Evolutionary conservation across 331 rosid species (phyloP).

Genomic region (Spiraea crenata): DNA sequence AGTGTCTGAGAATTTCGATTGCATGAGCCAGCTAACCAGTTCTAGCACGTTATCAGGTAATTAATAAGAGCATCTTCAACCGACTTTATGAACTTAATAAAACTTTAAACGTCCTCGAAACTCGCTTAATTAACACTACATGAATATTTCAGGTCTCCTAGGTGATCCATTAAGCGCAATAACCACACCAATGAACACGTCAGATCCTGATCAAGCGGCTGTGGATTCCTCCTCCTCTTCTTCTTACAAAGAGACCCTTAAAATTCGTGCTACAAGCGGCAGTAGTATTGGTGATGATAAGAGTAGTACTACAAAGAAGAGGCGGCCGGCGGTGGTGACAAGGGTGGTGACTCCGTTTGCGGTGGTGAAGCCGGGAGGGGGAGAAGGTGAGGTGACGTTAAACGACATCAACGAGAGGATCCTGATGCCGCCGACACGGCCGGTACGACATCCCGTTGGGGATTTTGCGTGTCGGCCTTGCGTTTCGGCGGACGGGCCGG

Average conservation of each 20-base stretch:
- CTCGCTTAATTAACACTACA: too few relatives aligned
- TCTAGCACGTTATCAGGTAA: slow-evolving; percentile 48
- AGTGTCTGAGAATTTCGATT: slow-evolving; percentile 46
- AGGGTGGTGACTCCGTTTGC: slow-evolving; percentile 88
- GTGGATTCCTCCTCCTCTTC: slow-evolving; percentile 69
- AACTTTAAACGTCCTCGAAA: too few relatives aligned
- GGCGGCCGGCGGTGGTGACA: slow-evolving; percentile 19
- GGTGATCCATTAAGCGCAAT: slow-evolving; percentile 27
- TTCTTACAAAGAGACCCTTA: slow-evolving; percentile 45
- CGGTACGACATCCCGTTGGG: slow-evolving; percentile 97
- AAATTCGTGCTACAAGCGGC: too few relatives aligned
- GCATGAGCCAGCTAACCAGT: slow-evolving; percentile 48
- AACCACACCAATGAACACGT: slow-evolving; percentile 37
- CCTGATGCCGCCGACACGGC: slow-evolving; percentile 84
- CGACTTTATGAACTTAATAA: too few relatives aligned
- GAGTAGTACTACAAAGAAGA: slow-evolving; percentile 24
- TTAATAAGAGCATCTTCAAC: background rate
- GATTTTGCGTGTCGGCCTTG: slow-evolving; percentile 96
- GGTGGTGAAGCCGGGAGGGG: slow-evolving; percentile 91
- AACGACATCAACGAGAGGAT: slow-evolving; percentile 93
- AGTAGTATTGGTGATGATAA: slow-evolving; percentile 24
- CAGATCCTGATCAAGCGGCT: slow-evolving; percentile 34
- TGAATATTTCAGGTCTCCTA: background rate
- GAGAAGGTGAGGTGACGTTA: slow-evolving; percentile 88
- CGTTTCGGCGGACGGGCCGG: slow-evolving; percentile 70